phyloP scores from a whole-genome alignment of 1,139 yeast species.

The Yamadazyma diospyri region DNA sequence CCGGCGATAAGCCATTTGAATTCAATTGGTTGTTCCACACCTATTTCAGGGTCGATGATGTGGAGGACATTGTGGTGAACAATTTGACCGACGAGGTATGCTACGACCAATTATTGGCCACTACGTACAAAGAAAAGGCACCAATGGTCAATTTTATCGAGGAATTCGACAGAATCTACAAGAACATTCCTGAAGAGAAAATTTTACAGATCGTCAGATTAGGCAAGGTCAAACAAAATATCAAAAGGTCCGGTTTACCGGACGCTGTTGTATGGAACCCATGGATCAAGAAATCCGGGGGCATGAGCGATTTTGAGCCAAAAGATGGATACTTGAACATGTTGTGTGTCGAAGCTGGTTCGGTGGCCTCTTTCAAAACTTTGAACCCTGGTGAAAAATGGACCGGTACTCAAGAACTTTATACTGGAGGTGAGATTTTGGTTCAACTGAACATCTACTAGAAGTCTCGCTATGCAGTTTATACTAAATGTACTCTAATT shows the following conservation, averaged over 20 bases:
- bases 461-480: not conserved
- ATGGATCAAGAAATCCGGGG: constrained; percentile 76
- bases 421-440: constrained; percentile 42
- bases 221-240: constrained; percentile 66
- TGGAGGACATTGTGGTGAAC: constrained; percentile 70
- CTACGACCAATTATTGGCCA: constrained; percentile 68
- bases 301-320: constrained; percentile 87
- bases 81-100: constrained; percentile 72
- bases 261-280: constrained; percentile 99
- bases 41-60: constrained; percentile 72
- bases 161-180: constrained; percentile 84
- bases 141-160: constrained; percentile 71
- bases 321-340: constrained; percentile 76
- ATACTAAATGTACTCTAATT: not conserved
- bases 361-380: constrained; percentile 63
- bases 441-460: constrained; percentile 42
- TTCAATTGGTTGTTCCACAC: constrained; percentile 97
- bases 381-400: constrained; percentile 69
- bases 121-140: constrained; percentile 63
- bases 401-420: constrained; percentile 41
- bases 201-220: constrained; percentile 61
- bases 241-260: constrained; percentile 64
- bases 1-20: constrained; percentile 61
- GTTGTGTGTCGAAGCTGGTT: constrained; percentile 95
- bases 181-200: constrained; percentile 52